These are phyloP conservation scores for Macrophomina phaseolina DNA, from an alignment of 2,329 filamentous ascomycete genomes.

Conservation along the genomic window DNA sequence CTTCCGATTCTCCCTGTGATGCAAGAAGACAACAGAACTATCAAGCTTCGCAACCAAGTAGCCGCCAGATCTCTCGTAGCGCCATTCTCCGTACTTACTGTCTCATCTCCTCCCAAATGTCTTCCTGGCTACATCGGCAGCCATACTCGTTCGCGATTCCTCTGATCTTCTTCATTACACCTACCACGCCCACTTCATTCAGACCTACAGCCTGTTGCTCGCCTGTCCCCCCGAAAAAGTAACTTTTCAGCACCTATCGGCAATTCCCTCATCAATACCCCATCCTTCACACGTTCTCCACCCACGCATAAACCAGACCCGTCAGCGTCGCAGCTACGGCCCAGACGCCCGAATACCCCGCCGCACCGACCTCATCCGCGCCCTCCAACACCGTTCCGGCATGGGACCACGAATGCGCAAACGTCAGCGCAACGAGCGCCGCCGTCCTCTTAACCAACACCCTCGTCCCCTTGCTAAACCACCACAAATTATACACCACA, in stretches of 20 bases:
- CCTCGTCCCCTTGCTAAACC: constrained; percentile 70
- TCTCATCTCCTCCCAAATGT: no score
- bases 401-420: constrained; percentile 66
- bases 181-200: no score
- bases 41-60: no score
- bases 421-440: constrained; percentile 52
- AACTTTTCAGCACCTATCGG: no score
- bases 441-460: constrained; percentile 62
- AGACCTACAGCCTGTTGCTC: no score
- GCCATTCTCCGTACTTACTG: neutral
- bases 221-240: no score
- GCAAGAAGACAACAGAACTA: neutral
- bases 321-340: constrained; percentile 66
- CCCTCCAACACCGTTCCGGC: constrained; percentile 69
- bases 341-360: constrained; percentile 77
- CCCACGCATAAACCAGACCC: constrained; percentile 62
- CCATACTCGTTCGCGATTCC: no score
- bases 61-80: neutral
- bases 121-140: no score
- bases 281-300: constrained; percentile 44
- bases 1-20: neutral
- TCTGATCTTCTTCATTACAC: no score
- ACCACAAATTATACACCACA: constrained; percentile 74
- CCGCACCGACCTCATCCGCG: constrained; percentile 72
- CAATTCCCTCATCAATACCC: neutral